A percentile compares a stretch with the other conserved stretches of the same genome.
Evolutionary conservation across 2,329 filamentous ascomycete species (phyloP).

Genomic region (Teratosphaeriaceae sp.): DNA sequence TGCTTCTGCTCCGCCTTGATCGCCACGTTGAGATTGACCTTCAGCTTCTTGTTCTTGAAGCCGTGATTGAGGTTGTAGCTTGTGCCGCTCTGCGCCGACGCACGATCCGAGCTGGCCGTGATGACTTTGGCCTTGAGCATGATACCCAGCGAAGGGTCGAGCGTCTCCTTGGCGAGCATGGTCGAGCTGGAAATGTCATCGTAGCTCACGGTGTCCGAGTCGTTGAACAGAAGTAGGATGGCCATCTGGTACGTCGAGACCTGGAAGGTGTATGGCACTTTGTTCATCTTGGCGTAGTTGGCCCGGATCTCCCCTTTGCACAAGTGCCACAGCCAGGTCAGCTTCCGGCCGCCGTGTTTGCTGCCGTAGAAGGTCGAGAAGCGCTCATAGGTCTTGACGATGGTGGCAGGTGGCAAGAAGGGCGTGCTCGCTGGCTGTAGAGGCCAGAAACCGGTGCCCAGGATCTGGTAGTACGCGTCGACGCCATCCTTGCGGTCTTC

Average conservation of each 20-base stretch:
- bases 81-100: conserved; percentile 71
- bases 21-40: conserved; percentile 90
- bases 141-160: conserved; percentile 80
- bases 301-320: conserved; percentile 96
- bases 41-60: conserved; percentile 98
- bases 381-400: conserved; percentile 79
- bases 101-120: conserved; percentile 60
- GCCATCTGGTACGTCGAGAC: conserved; percentile 99
- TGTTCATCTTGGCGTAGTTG: conserved; percentile 79
- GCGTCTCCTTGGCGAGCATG: conserved; percentile 68
- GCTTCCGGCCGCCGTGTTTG: conserved; percentile 93
- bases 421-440: conserved; percentile 78
- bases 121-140: conserved; percentile 92
- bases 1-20: conserved; percentile 96
- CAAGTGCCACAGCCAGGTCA: conserved; percentile 97
- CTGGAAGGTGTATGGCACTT: conserved; percentile 92
- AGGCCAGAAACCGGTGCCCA: conserved; percentile 97
- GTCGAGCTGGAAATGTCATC: conserved; percentile 82
- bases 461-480: conserved; percentile 84
- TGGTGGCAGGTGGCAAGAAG: conserved; percentile 80
- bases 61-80: conserved; percentile 82
- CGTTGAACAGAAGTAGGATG: conserved; percentile 89
- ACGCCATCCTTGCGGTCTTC: conserved; percentile 61
- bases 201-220: conserved; percentile 76
- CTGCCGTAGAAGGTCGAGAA: conserved; percentile 90